Evolutionary conservation across 805 yeast species (phyloP).

Genomic region (Yarrowia hollandica): DNA sequence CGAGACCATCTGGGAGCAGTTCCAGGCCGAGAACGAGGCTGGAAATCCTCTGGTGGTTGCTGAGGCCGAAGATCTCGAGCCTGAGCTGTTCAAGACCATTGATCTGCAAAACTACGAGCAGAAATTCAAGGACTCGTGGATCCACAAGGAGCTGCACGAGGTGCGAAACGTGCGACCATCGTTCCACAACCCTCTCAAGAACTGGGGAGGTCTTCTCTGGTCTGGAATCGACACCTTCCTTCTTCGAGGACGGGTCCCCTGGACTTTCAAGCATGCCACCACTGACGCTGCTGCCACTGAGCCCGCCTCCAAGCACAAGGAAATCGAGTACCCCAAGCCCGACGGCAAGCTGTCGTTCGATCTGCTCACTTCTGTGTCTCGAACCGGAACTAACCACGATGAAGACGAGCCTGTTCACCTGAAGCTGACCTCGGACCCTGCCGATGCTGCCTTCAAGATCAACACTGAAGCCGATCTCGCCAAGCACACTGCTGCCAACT

Average conservation of each 20-base stretch:
- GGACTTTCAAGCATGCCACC: conserved; percentile 72
- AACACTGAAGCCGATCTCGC: conserved; percentile 39
- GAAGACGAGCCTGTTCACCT: conserved; percentile 92
- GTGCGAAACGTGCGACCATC: conserved; percentile 93
- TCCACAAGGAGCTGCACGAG: conserved; percentile 74
- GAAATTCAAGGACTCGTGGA: conserved; percentile 77
- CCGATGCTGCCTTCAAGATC: conserved; percentile 13
- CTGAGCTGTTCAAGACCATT: conserved; percentile 21
- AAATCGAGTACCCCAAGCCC: conserved; percentile 91
- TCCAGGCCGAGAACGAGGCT: conserved; percentile 43
- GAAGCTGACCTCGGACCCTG: conserved; percentile 46
- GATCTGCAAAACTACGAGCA: conserved; percentile 58
- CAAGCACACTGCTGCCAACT: conserved; percentile 66
- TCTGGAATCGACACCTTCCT: conserved; percentile 83
- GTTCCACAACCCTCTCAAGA: conserved; percentile 72
- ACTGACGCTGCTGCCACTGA: conserved; percentile 75
- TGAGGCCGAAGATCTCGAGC: conserved; percentile 46
- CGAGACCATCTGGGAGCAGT: conserved; percentile 63
- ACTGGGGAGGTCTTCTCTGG: conserved; percentile 76
- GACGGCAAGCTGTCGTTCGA: conserved; percentile 93
- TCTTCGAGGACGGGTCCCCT: conserved; percentile 77
- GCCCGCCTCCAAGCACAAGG: conserved; percentile 62
- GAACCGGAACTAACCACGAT: conserved; percentile 95
- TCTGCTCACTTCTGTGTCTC: conserved; percentile 86
- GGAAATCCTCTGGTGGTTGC: conserved; percentile 36